Base-by-base conservation (phyloP, 768 basidiomycete species). In the Termitomyces sp. region DNA sequence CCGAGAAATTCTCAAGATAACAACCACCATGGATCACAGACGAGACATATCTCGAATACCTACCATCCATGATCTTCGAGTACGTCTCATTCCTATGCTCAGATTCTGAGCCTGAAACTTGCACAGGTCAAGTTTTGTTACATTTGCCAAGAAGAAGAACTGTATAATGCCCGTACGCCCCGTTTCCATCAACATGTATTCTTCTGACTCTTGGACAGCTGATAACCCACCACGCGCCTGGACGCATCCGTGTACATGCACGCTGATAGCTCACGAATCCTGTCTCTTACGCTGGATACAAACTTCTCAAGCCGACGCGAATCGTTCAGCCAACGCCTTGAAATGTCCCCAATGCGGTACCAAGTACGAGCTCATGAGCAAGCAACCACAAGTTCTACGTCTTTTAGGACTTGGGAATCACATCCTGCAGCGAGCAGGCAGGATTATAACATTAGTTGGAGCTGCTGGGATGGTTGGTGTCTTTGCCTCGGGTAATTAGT, bases 231-330 rank as follows among this genome's bases (percentile, higher is more conserved):
- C 82, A 13, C 74, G 78, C 36, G 68, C 73, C 54, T 92, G 90
- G 89, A 85, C 84, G 0, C 90, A 92, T 63, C 90, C 90, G 3
- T 92, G 90, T 69, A 83, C 73, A 48, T 92, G 90, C 65, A 90
- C 90, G 0, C 79, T 92, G 40, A 75, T 92, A 42, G 90, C 90
- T 3, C 90, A 92, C 69, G 88, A 92, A 67, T 73, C 82, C 0
- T 92, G 90, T 71, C 80, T 92, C 16, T 77, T 91, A 33, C 81
- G 84, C 61, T 92, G 90, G 90, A 89, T 92, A 40, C 80, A 84
- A 59, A 78, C 86, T 18, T 81, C 88, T 3, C 86, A 92, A 63
- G 75, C 78, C 24, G 83, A 75, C 48, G 57, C 77, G 7, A 70
- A 75, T 10, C 80, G 84, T 9, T 77, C 81, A 30, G 71, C 78